Conservation (phyloP, 495 filamentous ascomycete species). For the Friedmanniomyces simplex region DNA sequence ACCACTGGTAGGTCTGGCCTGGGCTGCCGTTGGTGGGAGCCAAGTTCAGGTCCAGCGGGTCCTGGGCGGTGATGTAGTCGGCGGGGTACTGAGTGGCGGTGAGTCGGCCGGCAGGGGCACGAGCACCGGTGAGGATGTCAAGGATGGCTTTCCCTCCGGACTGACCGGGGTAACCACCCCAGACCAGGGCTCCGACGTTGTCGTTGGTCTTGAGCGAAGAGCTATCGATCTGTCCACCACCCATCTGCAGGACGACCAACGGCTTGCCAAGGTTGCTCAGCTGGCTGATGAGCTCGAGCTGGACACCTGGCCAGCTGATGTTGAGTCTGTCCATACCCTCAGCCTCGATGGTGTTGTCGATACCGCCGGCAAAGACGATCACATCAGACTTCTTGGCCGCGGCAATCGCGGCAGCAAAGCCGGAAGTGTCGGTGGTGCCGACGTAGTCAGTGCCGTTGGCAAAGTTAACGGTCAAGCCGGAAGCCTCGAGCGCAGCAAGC, state of each 20-base stretch:
- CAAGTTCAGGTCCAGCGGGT: slow-evolving; percentile 47
- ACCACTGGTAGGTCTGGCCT: slow-evolving; percentile 54
- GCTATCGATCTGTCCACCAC: slow-evolving; percentile 31
- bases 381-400: slow-evolving; percentile 44
- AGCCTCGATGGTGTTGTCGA: slow-evolving; percentile 47
- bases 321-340: slow-evolving; percentile 43
- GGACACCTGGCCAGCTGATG: slow-evolving; percentile 49
- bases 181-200: slow-evolving; percentile 44
- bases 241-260: slow-evolving; percentile 51
- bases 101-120: slow-evolving; percentile 47
- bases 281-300: slow-evolving; percentile 44
- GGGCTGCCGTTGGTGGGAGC: slow-evolving; percentile 34
- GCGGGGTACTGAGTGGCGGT: slow-evolving; percentile 49
- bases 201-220: slow-evolving; percentile 29
- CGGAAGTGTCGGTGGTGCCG: slow-evolving; percentile 38
- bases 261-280: slow-evolving; percentile 44
- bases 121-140: slow-evolving; percentile 44
- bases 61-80: slow-evolving; percentile 41
- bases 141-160: slow-evolving; percentile 46
- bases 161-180: slow-evolving; percentile 52
- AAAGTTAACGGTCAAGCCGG: slow-evolving; percentile 41
- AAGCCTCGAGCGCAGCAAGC: slow-evolving; percentile 37
- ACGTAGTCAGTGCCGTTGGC: slow-evolving; percentile 34
- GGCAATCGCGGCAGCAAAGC: slow-evolving; percentile 34
- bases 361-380: slow-evolving; percentile 48